Conservation (phyloP, 2,329 filamentous ascomycete species). For the Graphiopsis chlorocephala region DNA sequence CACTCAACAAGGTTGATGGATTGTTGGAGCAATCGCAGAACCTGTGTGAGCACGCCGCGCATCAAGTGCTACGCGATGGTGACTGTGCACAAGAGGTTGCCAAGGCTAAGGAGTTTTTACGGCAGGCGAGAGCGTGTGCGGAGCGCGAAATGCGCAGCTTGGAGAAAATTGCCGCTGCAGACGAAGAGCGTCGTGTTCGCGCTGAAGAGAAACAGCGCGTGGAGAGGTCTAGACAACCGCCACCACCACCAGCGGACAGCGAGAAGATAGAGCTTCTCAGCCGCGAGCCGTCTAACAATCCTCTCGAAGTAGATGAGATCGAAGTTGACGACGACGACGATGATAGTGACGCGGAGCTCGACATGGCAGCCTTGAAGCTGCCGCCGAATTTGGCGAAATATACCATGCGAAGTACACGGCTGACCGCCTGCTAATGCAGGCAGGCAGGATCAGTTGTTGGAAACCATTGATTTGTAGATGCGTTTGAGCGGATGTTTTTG, state of each 20-base stretch:
- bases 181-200: constrained; percentile 23
- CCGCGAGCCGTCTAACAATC: neutral
- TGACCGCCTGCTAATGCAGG: constrained; percentile 19
- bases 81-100: constrained; percentile 76
- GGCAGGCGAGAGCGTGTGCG: constrained; percentile 58
- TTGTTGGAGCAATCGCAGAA: constrained; percentile 75
- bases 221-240: constrained; percentile 10
- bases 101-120: constrained; percentile 64
- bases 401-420: constrained; percentile 18
- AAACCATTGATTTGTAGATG: constrained; percentile 13
- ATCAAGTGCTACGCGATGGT: constrained; percentile 84
- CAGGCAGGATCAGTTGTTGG: neutral
- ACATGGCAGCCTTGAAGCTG: constrained; percentile 11
- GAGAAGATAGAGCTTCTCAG: constrained; percentile 20
- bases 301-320: constrained; percentile 12
- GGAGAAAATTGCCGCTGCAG: constrained; percentile 24
- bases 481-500: constrained; percentile 22
- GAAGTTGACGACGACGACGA: constrained; percentile 11
- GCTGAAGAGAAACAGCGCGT: constrained; percentile 25
- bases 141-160: constrained; percentile 26
- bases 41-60: constrained; percentile 81
- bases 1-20: constrained; percentile 68
- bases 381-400: constrained; percentile 13
- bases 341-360: constrained; percentile 11
- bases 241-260: neutral